Evolutionary conservation across 108 stramenopile genomes (phyloP).

Genomic region (Cyclotella baltica): DNA sequence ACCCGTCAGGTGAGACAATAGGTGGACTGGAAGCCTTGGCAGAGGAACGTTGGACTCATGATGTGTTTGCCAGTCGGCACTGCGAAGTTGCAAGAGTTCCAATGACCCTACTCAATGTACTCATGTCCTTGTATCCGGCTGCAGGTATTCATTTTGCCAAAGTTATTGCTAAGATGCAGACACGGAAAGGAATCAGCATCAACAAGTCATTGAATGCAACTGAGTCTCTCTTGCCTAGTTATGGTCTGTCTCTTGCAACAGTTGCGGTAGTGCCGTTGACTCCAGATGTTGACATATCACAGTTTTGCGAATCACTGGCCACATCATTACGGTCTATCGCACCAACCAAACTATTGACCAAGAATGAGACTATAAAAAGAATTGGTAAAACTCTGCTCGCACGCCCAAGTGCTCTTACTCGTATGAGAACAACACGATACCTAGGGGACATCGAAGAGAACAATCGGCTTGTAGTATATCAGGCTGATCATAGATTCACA

Average conservation of each 20-base stretch:
- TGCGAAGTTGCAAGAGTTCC: constrained; percentile 60
- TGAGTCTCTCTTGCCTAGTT: constrained; percentile 46
- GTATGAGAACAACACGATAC: constrained; percentile 53
- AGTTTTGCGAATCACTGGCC: constrained; percentile 44
- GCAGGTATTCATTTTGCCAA: constrained; percentile 61
- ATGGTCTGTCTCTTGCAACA: constrained; percentile 57
- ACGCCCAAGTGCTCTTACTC: constrained; percentile 39
- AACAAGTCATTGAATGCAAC: constrained; percentile 9
- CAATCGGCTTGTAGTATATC: constrained; percentile 59
- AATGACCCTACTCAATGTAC: constrained; percentile 39
- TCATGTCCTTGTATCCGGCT: constrained; percentile 47
- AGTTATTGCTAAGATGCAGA: constrained; percentile 48
- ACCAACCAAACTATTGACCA: constrained; percentile 56
- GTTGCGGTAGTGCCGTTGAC: constrained; percentile 63
- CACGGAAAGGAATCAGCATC: background rate
- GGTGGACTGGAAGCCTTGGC: constrained; percentile 54
- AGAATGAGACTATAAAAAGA: constrained; percentile 25
- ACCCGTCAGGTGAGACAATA: constrained; percentile 52
- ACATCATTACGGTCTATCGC: constrained; percentile 46
- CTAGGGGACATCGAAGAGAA: constrained; percentile 65
- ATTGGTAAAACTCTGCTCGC: constrained; percentile 47
- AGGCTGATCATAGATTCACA: constrained; percentile 55
- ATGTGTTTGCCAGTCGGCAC: constrained; percentile 57
- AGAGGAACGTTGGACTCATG: constrained; percentile 37
- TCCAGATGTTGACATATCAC: constrained; percentile 36